phyloP scores from a whole-genome alignment of 2,329 filamentous ascomycete genomes.

The Chaetoscypha palmicola region DNA sequence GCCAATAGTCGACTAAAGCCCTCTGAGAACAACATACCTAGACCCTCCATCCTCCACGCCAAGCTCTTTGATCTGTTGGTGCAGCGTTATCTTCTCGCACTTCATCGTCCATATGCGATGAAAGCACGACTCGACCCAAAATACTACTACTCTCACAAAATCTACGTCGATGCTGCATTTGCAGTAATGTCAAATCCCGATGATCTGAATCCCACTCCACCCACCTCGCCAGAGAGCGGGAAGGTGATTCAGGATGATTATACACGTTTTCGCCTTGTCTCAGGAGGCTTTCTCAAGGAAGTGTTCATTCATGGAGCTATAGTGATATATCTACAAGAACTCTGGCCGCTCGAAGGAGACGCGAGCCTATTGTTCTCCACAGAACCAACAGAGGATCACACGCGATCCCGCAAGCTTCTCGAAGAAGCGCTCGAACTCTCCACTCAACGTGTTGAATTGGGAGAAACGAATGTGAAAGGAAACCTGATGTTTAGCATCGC shows the following conservation, averaged over 20 bases:
- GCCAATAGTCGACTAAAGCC: not conserved
- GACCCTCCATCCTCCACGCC: slow-evolving; percentile 25
- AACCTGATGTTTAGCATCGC: slow-evolving; percentile 37
- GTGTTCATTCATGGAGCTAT: slow-evolving; percentile 35
- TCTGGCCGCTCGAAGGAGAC: slow-evolving; percentile 13
- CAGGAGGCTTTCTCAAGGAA: slow-evolving; percentile 38
- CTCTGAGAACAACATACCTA: slow-evolving; percentile 1
- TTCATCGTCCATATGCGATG: slow-evolving; percentile 44
- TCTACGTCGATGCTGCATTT: slow-evolving; percentile 39
- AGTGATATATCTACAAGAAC: slow-evolving; percentile 40
- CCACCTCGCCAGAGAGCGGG: not conserved
- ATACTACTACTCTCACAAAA: slow-evolving; percentile 44
- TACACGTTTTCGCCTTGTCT: slow-evolving; percentile 30
- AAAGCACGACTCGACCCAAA: slow-evolving; percentile 37
- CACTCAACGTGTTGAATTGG: slow-evolving; percentile 32
- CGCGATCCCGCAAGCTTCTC: slow-evolving; percentile 30
- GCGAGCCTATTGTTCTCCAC: slow-evolving; percentile 25
- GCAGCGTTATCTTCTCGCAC: slow-evolving; percentile 46
- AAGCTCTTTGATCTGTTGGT: slow-evolving; percentile 46
- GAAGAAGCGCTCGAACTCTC: slow-evolving; percentile 25
- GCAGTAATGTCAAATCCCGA: slow-evolving; percentile 16
- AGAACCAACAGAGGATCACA: slow-evolving; percentile 25
- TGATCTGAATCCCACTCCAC: not conserved
- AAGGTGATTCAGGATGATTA: slow-evolving; percentile 8
- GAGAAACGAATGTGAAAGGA: slow-evolving; percentile 40